These are phyloP conservation scores for Pseudognaphalium luteoalbum DNA, from an alignment of 129 eudicot species.

Conservation along the genomic window DNA sequence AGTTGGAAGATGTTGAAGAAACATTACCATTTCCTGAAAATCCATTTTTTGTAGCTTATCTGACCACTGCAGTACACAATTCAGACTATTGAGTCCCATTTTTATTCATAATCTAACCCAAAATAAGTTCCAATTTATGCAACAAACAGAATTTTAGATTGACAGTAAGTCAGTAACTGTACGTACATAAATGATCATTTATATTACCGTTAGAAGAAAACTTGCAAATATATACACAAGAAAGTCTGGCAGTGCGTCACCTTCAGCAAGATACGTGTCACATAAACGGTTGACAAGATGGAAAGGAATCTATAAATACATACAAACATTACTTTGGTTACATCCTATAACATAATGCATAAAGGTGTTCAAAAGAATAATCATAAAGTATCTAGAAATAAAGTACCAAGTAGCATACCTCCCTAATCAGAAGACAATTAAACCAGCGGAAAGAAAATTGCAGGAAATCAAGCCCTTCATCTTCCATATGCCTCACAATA, in stretches of 20 bases:
- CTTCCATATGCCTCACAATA: slow-evolving; percentile 78
- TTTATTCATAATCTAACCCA: neutral
- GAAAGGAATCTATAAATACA: slow-evolving; percentile 58
- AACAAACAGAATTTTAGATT: neutral
- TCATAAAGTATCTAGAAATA: neutral
- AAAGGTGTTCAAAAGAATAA: neutral
- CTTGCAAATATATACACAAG: slow-evolving; percentile 83
- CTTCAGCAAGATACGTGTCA: slow-evolving; percentile 95
- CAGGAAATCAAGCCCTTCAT: slow-evolving; percentile 89
- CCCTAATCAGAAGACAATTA: slow-evolving; percentile 81
- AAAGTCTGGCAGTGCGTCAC: slow-evolving; percentile 82
- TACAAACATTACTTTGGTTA: neutral
- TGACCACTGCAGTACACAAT: slow-evolving; percentile 59
- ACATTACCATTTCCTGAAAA: slow-evolving; percentile 87
- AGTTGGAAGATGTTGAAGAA: slow-evolving; percentile 88
- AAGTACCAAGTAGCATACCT: slow-evolving; percentile 44
- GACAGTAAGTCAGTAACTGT: neutral
- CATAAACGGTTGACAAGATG: slow-evolving; percentile 80
- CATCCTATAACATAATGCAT: neutral
- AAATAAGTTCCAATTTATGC: neutral
- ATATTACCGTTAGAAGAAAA: slow-evolving; percentile 69
- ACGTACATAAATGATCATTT: neutral
- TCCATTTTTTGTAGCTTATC: slow-evolving; percentile 76
- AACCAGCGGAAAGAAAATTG: slow-evolving; percentile 95
- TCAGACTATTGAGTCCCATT: neutral